A percentile compares a stretch with the other conserved stretches of the same genome.
Evolutionary conservation across 345 rosid species (phyloP).

Genomic region (Eucalyptus dawsonii): DNA sequence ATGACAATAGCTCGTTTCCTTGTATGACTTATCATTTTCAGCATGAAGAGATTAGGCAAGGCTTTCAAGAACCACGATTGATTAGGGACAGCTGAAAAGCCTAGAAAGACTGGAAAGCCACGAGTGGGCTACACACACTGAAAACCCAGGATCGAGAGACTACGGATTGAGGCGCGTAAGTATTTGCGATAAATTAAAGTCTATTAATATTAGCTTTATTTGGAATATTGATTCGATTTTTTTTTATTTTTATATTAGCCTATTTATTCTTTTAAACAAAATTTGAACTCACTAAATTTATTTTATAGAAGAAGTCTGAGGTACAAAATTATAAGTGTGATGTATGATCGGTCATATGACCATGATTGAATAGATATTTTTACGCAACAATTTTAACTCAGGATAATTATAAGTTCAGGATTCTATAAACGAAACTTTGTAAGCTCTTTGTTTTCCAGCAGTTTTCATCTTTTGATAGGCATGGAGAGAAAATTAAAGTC

Average conservation of each 20-base stretch:
- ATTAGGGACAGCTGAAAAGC: background rate
- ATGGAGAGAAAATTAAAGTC: background rate
- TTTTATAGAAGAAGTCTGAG: background rate
- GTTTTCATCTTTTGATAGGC: background rate
- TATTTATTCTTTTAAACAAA: background rate
- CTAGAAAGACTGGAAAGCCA: background rate
- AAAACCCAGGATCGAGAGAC: background rate
- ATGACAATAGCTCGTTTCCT: background rate
- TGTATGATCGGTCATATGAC: background rate
- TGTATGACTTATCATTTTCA: background rate
- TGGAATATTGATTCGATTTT: background rate
- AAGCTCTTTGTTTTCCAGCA: background rate
- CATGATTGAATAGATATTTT: background rate
- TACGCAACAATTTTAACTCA: background rate
- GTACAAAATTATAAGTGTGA: background rate
- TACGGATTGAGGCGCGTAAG: background rate
- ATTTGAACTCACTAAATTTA: background rate
- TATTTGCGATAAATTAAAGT: background rate
- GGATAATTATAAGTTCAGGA: background rate
- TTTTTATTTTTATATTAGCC: background rate
- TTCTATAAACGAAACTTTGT: background rate
- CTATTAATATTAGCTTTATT: background rate
- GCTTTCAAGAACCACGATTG: background rate
- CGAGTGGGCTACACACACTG: background rate
- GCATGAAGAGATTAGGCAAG: background rate